Percentiles rank a stretch among this genome's conserved stretches.
Evolutionary conservation across 495 filamentous ascomycete genomes (phyloP).

Genomic region (Penicillium egyptiacum): DNA sequence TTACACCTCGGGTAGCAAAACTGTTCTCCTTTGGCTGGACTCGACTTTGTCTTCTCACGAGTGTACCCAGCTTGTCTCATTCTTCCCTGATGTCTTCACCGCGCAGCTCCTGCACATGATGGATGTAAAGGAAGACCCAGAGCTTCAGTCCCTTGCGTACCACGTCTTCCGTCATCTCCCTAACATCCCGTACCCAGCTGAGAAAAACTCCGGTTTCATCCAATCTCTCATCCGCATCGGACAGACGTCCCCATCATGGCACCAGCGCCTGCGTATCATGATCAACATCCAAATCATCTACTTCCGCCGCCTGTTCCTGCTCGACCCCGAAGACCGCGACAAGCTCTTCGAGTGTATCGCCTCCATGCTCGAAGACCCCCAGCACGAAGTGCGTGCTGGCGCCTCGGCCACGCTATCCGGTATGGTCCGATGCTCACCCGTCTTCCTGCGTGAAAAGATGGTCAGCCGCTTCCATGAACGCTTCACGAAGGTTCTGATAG

Average conservation of each 20-base stretch:
- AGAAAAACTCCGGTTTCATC: conserved; percentile 82
- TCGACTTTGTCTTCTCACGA: conserved; percentile 86
- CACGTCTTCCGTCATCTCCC: conserved; percentile 96
- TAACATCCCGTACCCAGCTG: conserved; percentile 88
- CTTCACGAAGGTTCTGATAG: conserved; percentile 72
- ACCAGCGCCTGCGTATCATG: conserved; percentile 92
- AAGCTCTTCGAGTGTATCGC: conserved; percentile 85
- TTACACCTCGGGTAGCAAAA: conserved; percentile 96
- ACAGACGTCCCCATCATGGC: conserved; percentile 84
- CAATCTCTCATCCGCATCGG: conserved; percentile 85
- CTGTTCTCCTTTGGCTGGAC: conserved; percentile 92
- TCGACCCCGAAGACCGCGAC: conserved; percentile 71
- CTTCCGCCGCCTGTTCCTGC: conserved; percentile 95
- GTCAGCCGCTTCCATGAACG: conserved; percentile 71
- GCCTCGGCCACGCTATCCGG: conserved; percentile 89
- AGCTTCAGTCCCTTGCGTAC: conserved; percentile 91
- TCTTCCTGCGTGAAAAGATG: conserved; percentile 70
- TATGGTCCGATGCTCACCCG: conserved; percentile 98
- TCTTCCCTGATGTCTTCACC: conserved; percentile 88
- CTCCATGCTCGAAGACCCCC: conserved; percentile 87
- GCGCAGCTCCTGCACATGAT: conserved; percentile 97
- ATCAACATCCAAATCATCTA: conserved; percentile 99
- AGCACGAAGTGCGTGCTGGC: conserved; percentile 93
- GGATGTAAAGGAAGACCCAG: conserved; percentile 98
- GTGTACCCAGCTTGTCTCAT: conserved; percentile 85